Evolutionary conservation across 768 basidiomycete genomes (phyloP), one percentile per base, ranked within the genome.

Genomic region (Tubosaeta sp.): DNA sequence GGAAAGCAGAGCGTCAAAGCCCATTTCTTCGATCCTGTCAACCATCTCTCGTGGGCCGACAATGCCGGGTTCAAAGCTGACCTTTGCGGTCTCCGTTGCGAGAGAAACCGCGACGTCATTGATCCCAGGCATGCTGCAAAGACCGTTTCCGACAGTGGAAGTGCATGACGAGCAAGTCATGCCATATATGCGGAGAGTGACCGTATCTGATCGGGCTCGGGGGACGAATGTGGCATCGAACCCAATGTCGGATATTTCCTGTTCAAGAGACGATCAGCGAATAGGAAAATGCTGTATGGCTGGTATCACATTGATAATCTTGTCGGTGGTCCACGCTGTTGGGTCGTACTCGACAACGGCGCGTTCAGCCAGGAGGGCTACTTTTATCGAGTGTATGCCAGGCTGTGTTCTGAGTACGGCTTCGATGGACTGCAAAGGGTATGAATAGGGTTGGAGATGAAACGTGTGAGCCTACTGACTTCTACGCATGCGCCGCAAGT

Each of bases 311-410:
- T 73, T 78, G 30, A 91, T 74, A 47, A 99, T 79, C 66, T 88
- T 92, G 42, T 84, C 88, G 9, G 81, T 70, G 30, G 76, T 80
- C 96, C 96, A 99, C n/a, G 72, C 63, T 0, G 72, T 62, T 1
- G 90, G 82, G 60, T 98, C 93, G 61, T 87, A 99, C 66, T 95
- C 93, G 56, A 99, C 73, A 41, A 91, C 79, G 4, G 86, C 95
- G 13, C 95, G 84, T 68, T 99, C 95, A 12, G 96, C 92, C 22
- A 99, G 79, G n/a, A 99, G 78, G 21, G 94, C 94, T n/a, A 99
- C 94, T 64, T 93, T 92, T 54, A 96, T 72, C 11, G 86, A 89
- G 54, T 83, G 71, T 45, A 99, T 94, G n/a, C 96, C 96, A n/a
- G 82, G 72, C 66, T 94, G 90, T 16, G 74, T 75, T 61, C 84